A percentile compares a stretch with the other conserved stretches of the same genome.
These are phyloP conservation scores for Aspergillus sergii DNA, from an alignment of 2,329 filamentous ascomycete species.

Conservation along the genomic window DNA sequence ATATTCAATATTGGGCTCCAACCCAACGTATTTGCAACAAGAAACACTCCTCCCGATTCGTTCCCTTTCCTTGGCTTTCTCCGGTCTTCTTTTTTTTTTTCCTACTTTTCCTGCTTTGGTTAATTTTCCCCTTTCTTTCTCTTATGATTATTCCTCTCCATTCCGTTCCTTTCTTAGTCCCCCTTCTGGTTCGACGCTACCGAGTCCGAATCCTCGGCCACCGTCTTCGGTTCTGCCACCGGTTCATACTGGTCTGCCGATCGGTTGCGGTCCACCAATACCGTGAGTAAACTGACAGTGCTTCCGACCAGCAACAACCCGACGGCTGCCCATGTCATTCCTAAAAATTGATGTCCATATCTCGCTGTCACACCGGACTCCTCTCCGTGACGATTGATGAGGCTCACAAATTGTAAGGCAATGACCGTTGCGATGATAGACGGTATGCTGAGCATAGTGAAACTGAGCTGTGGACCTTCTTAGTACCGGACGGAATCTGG, in stretches of 20 bases:
- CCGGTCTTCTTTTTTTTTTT: not conserved
- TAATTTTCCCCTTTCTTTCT: not conserved
- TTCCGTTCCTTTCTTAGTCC: not conserved
- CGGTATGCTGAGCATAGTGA: constrained; percentile 66
- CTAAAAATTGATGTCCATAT: constrained; percentile 58
- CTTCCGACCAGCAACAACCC: constrained; percentile 34
- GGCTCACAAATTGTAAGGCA: constrained; percentile 54
- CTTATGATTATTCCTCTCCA: not conserved
- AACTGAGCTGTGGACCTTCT: constrained; percentile 46
- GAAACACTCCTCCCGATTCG: not conserved
- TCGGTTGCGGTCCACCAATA: constrained; percentile 24
- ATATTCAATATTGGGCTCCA: not conserved
- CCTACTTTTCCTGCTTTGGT: not conserved
- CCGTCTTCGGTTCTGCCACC: constrained; percentile 3
- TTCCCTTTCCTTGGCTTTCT: not conserved
- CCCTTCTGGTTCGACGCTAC: constrained; percentile 1
- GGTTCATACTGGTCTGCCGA: not conserved
- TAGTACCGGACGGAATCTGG: not conserved
- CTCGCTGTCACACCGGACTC: constrained; percentile 53
- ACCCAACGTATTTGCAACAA: not conserved
- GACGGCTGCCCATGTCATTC: constrained; percentile 62
- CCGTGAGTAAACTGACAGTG: constrained; percentile 31
- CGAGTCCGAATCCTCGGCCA: constrained; percentile 13
- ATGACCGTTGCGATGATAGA: constrained; percentile 74
- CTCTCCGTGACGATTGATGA: constrained; percentile 58